These are phyloP conservation scores for Pseudoscleropodium purum DNA, from an alignment of 225 moss, liverwort and hornwort species.

Conservation along the genomic window DNA sequence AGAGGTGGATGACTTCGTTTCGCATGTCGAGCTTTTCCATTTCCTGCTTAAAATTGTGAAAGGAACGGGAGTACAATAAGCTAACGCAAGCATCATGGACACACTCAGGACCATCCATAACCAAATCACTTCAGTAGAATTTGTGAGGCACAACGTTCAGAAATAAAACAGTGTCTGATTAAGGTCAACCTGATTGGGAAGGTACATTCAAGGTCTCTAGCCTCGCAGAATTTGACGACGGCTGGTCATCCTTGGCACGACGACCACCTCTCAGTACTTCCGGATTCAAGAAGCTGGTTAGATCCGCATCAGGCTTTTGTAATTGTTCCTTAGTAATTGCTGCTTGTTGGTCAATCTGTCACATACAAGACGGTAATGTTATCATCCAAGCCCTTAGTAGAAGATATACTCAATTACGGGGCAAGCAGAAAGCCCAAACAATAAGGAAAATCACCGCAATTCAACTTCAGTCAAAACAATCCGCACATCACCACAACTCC, in stretches of 20 bases:
- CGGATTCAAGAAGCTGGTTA: slow-evolving; percentile 6
- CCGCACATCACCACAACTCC: neutral
- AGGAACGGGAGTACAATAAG: neutral
- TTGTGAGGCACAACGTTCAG: neutral
- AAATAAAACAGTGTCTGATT: neutral
- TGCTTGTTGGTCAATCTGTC: slow-evolving; percentile 78
- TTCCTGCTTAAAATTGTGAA: neutral
- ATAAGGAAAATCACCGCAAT: neutral
- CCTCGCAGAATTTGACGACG: slow-evolving; percentile 8
- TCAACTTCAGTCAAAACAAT: neutral
- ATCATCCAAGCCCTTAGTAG: neutral
- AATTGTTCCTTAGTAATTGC: slow-evolving; percentile 52
- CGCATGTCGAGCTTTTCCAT: slow-evolving; percentile 24
- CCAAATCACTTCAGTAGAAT: neutral
- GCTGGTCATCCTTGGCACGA: slow-evolving; percentile 18
- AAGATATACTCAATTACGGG: neutral
- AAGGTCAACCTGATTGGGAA: slow-evolving; percentile 14
- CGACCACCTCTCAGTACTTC: slow-evolving; percentile 22
- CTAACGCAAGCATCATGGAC: neutral
- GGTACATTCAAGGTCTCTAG: neutral
- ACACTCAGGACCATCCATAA: neutral
- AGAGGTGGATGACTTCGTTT: slow-evolving; percentile 26
- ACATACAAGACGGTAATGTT: neutral
- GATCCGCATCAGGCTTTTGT: slow-evolving; percentile 41
- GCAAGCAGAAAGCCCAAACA: neutral